Conservation (phyloP, 768 basidiomycete species). For the Russula emetica region DNA sequence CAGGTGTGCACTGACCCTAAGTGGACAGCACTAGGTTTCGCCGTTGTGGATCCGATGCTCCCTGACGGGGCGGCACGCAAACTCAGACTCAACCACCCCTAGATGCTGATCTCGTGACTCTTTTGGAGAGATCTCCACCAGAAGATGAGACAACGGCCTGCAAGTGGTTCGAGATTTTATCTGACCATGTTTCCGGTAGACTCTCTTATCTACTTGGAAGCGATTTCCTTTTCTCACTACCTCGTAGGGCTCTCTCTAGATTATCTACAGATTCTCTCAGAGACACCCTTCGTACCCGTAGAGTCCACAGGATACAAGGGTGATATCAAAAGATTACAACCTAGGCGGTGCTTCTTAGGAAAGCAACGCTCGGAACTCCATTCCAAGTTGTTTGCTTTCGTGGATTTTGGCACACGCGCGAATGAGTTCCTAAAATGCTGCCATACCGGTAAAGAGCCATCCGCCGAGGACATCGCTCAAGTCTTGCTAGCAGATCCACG, state of each 20-base stretch:
- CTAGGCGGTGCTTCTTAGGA: constrained; percentile 62
- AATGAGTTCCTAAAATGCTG: constrained; percentile 83
- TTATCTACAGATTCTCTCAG: constrained; percentile 56
- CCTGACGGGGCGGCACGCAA: constrained; percentile 53
- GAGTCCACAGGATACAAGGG: constrained; percentile 33
- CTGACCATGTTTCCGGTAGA: constrained; percentile 57
- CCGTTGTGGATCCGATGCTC: constrained; percentile 53
- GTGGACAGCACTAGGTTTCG: constrained; percentile 75
- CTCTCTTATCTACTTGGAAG: constrained; percentile 8
- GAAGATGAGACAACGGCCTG: constrained; percentile 49
- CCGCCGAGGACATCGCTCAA: constrained; percentile 71
- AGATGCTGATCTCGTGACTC: constrained; percentile 50
- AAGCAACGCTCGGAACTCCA: constrained; percentile 55
- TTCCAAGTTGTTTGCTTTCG: constrained; percentile 79
- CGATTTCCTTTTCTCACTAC: neutral
- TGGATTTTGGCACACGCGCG: constrained; percentile 79
- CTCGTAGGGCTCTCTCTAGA: constrained; percentile 51
- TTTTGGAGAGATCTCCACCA: constrained; percentile 60
- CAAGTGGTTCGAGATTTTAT: constrained; percentile 64
- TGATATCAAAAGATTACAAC: constrained; percentile 38
- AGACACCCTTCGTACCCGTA: constrained; percentile 63
- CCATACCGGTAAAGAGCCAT: constrained; percentile 85
- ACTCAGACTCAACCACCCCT: constrained; percentile 63
- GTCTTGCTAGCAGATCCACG: constrained; percentile 65
- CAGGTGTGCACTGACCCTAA: constrained; percentile 68